Evolutionary conservation across 306 rosid genomes (phyloP).

Genomic region (Neltuma alba): DNA sequence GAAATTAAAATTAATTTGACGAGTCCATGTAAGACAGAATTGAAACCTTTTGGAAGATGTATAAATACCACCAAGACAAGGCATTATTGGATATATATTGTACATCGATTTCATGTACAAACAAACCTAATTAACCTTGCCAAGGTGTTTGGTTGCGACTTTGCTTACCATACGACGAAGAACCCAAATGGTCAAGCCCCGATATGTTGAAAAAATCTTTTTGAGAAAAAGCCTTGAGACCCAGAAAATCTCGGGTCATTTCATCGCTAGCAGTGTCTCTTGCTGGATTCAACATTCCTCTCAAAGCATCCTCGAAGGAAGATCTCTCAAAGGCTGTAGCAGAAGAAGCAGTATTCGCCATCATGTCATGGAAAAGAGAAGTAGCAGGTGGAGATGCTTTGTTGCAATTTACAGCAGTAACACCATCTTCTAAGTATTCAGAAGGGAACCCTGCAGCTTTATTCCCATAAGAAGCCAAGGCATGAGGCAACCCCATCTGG

Average conservation of each 20-base stretch:
- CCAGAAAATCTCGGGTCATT: conserved; percentile 74
- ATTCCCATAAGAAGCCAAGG: conserved; percentile 44
- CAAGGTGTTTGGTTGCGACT: conserved; percentile 55
- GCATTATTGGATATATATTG: background rate
- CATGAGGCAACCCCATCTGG: conserved; percentile 39
- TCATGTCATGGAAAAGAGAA: conserved; percentile 56
- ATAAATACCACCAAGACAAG: background rate
- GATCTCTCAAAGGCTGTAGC: conserved; percentile 34
- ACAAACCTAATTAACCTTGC: conserved; percentile 42
- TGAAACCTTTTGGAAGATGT: background rate
- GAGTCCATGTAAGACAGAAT: background rate
- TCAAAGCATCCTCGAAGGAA: conserved; percentile 40
- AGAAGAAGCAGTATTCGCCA: conserved; percentile 24
- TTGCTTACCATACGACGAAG: conserved; percentile 47
- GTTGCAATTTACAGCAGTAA: background rate
- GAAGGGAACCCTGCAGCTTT: conserved; percentile 35
- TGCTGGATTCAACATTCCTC: conserved; percentile 35
- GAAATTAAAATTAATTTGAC: background rate
- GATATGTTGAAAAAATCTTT: conserved; percentile 49
- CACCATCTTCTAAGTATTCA: conserved; percentile 31
- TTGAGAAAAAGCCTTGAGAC: conserved; percentile 55
- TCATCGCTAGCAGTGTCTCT: conserved; percentile 30
- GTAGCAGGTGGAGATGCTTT: conserved; percentile 12
- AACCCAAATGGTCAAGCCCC: conserved; percentile 46
- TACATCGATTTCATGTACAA: background rate